Evolutionary conservation across 768 basidiomycete genomes (phyloP).

Genomic region (Boletus sensibilis): DNA sequence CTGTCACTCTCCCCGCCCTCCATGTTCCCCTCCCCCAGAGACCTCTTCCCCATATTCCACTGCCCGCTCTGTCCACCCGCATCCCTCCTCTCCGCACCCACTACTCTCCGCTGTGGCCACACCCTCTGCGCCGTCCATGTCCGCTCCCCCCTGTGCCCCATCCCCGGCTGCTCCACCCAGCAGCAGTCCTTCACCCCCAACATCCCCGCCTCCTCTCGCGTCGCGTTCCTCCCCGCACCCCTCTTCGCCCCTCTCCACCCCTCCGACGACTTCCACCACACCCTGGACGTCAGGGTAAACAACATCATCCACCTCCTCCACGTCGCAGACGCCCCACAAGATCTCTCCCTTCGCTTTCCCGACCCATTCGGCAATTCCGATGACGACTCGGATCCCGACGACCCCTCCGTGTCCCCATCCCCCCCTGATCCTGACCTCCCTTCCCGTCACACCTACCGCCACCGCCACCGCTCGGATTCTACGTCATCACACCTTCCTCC

Average conservation of each 20-base stretch:
- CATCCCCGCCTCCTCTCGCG: conserved; percentile 42
- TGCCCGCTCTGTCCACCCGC: conserved; percentile 55
- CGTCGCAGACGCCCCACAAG: conserved; percentile 12
- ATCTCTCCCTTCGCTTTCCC: conserved; percentile 11
- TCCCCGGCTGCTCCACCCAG: conserved; percentile 35
- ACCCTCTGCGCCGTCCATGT: conserved; percentile 68
- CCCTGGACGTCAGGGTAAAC: conserved; percentile 56
- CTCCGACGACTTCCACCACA: background rate
- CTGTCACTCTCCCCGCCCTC: background rate
- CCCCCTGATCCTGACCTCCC: conserved; percentile 4
- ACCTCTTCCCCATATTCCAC: conserved; percentile 40
- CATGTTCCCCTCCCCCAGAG: conserved; percentile 25
- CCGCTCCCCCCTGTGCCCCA: conserved; percentile 32
- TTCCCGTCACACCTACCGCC: conserved; percentile 29
- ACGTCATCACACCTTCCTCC: conserved; percentile 23
- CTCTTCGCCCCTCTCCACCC: conserved; percentile 15
- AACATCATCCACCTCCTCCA: conserved; percentile 50
- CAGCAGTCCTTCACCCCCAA: conserved; percentile 28
- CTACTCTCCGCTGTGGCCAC: conserved; percentile 79
- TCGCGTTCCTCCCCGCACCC: conserved; percentile 37
- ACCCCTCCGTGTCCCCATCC: conserved; percentile 19
- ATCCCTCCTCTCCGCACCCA: conserved; percentile 42
- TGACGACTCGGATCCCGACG: conserved; percentile 32
- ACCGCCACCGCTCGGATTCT: conserved; percentile 27
- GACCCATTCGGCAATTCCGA: conserved; percentile 30